A percentile compares a stretch with the other conserved stretches of the same genome.
These are phyloP conservation scores for Globisporangium echinulatum DNA, from an alignment of 352 stramenopile species.

Conservation along the genomic window DNA sequence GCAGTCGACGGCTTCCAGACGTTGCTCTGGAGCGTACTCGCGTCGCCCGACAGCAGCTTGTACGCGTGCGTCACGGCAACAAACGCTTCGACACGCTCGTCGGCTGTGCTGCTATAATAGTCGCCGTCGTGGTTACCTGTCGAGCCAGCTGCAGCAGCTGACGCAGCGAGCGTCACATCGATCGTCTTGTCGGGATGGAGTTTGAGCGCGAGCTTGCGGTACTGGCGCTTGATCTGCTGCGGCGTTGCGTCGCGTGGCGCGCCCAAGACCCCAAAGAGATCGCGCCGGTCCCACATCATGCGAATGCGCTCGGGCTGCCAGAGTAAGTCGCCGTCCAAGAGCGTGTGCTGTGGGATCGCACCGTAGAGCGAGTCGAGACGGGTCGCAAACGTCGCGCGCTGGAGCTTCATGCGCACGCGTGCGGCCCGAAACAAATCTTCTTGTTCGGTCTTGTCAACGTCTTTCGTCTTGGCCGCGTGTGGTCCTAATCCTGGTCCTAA, in stretches of 20 bases:
- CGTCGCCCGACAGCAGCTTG: constrained; percentile 56
- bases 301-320: constrained; percentile 75
- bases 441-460: constrained; percentile 53
- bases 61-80: constrained; percentile 75
- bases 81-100: constrained; percentile 71
- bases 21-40: constrained; percentile 31
- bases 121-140: constrained; percentile 2
- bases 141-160: constrained; percentile 4
- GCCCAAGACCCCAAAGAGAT: constrained; percentile 71
- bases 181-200: constrained; percentile 72
- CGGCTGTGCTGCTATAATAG: constrained; percentile 18
- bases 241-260: constrained; percentile 51
- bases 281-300: constrained; percentile 73
- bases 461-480: too few species aligned
- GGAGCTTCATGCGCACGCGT: constrained; percentile 74
- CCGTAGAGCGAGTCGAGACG: constrained; percentile 29
- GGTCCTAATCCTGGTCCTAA: too few species aligned
- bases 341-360: constrained; percentile 18
- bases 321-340: constrained; percentile 59
- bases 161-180: constrained; percentile 22
- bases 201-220: constrained; percentile 80
- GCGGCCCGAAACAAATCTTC: constrained; percentile 73
- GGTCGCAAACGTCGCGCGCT: constrained; percentile 36
- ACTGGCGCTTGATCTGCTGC: constrained; percentile 78
- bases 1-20: constrained; percentile 16